Percentiles rank a stretch among this genome's conserved stretches.
phyloP scores from a whole-genome alignment of 768 basidiomycete genomes.

The Suillus variegatus region DNA sequence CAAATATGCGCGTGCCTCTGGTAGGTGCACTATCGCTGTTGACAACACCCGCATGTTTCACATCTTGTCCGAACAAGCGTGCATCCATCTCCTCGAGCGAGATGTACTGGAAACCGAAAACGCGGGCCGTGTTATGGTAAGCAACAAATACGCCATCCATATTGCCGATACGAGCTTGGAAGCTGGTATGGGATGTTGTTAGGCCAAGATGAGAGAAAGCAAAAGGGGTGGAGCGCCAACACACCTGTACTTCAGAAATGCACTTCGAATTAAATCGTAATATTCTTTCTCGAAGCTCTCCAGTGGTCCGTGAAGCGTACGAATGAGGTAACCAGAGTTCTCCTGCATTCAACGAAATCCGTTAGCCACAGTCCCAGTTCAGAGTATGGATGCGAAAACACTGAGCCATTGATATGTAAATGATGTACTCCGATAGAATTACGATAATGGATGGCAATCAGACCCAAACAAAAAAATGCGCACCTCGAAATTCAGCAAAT shows the following conservation, averaged over 20 bases:
- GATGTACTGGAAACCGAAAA: slow-evolving; percentile 95
- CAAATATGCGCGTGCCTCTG: slow-evolving; percentile 75
- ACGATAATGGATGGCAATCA: background rate
- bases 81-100: slow-evolving; percentile 87
- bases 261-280: slow-evolving; percentile 91
- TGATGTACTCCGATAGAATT: no score
- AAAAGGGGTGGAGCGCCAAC: slow-evolving; percentile 9
- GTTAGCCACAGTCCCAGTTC: background rate
- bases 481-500: slow-evolving; percentile 81
- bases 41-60: slow-evolving; percentile 27
- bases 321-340: slow-evolving; percentile 79
- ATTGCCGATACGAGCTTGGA: slow-evolving; percentile 94
- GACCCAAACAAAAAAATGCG: background rate
- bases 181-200: slow-evolving; percentile 43
- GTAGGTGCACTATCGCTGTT: background rate
- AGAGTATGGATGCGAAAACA: background rate
- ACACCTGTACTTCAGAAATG: slow-evolving; percentile 92
- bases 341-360: slow-evolving; percentile 45
- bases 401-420: background rate
- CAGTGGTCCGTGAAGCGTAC: slow-evolving; percentile 55
- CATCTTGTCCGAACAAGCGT: slow-evolving; percentile 60
- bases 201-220: background rate
- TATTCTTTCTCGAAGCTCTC: slow-evolving; percentile 93
- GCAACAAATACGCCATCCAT: slow-evolving; percentile 95
- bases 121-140: slow-evolving; percentile 81